These are phyloP conservation scores for Sicyos baderoa DNA, from an alignment of 306 rosid genomes.

Conservation along the genomic window DNA sequence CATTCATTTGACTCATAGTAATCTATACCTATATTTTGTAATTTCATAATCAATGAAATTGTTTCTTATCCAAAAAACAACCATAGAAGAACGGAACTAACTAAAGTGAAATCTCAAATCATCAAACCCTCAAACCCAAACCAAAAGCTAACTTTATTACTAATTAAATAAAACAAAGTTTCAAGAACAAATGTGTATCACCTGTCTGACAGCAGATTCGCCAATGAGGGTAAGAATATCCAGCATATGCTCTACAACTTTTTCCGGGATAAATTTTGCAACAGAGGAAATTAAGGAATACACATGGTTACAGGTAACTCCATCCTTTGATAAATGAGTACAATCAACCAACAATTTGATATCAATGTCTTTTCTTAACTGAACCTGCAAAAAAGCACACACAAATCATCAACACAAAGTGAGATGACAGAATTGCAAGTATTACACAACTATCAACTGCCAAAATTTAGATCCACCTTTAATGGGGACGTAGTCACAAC, in stretches of 20 bases:
- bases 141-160: background rate
- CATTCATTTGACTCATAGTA: no score
- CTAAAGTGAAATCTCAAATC: background rate
- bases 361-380: conserved; percentile 32
- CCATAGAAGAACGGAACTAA: background rate
- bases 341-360: conserved; percentile 57
- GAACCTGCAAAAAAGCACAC: conserved; percentile 34
- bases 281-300: conserved; percentile 56
- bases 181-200: conserved; percentile 11
- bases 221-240: conserved; percentile 64
- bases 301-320: conserved; percentile 61
- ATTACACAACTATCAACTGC: background rate
- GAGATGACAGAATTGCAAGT: background rate
- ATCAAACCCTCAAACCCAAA: conserved; percentile 3
- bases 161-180: no score
- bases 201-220: conserved; percentile 74
- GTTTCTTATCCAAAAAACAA: no score
- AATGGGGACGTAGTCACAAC: conserved; percentile 25
- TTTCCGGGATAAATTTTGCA: conserved; percentile 52
- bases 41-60: no score
- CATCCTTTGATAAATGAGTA: conserved; percentile 39
- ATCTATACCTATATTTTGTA: no score
- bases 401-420: background rate
- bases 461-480: conserved; percentile 30
- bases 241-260: conserved; percentile 47